Evolutionary conservation across 345 rosid species (phyloP).

Genomic region (Rhodamnia rubescens): DNA sequence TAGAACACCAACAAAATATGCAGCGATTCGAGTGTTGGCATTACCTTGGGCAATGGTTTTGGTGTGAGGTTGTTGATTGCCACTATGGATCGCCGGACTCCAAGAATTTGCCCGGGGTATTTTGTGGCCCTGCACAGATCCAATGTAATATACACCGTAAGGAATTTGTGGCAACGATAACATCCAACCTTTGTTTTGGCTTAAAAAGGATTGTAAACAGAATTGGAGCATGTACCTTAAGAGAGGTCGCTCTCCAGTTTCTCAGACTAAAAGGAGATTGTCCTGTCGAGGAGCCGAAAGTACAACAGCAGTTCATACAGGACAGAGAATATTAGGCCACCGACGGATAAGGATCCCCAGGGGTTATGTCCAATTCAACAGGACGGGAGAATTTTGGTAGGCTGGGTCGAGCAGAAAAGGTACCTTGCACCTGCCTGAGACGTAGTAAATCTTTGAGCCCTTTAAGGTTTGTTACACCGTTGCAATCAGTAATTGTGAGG

Average conservation of each 20-base stretch:
- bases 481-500: neutral
- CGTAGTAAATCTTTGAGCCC: neutral
- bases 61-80: neutral
- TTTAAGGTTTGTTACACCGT: neutral
- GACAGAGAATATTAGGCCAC: too few species aligned
- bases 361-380: neutral
- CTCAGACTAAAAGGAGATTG: neutral
- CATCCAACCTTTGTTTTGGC: neutral
- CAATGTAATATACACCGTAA: neutral
- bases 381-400: neutral
- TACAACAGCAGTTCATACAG: too few species aligned
- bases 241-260: neutral
- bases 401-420: too few species aligned
- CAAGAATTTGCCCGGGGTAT: neutral
- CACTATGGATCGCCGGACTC: rapidly evolving
- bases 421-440: neutral
- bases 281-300: too few species aligned
- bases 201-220: neutral
- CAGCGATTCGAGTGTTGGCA: neutral
- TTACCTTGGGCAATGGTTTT: neutral
- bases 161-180: neutral
- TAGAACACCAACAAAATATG: neutral
- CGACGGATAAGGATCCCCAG: too few species aligned
- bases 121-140: neutral
- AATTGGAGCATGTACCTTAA: neutral